These are phyloP conservation scores for Ambispora gerdemannii DNA, from an alignment of 192 early-diverging fungal genomes.

Conservation along the genomic window DNA sequence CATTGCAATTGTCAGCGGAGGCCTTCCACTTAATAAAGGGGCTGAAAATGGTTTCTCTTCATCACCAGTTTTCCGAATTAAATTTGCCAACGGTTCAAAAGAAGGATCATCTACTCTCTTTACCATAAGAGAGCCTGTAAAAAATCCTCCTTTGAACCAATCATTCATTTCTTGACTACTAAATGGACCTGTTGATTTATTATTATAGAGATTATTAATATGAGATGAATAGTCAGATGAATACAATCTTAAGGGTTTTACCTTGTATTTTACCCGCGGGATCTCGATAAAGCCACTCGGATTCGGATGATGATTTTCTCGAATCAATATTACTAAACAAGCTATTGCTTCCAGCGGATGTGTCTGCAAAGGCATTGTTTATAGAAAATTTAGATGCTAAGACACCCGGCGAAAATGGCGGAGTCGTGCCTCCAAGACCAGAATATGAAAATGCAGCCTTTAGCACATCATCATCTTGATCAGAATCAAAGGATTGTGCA, in stretches of 20 bases:
- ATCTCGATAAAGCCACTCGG: slow-evolving; percentile 82
- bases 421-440: slow-evolving; percentile 20
- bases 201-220: too few relatives aligned
- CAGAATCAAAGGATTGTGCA: slow-evolving; percentile 16
- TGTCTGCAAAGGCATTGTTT: slow-evolving; percentile 15
- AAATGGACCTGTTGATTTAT: slow-evolving; percentile 74
- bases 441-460: slow-evolving; percentile 33
- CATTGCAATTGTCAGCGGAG: slow-evolving; percentile 27
- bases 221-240: too few relatives aligned
- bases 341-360: background rate
- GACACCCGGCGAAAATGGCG: slow-evolving; percentile 26
- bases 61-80: slow-evolving; percentile 64
- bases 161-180: slow-evolving; percentile 88
- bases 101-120: slow-evolving; percentile 70
- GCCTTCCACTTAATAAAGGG: slow-evolving; percentile 30
- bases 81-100: slow-evolving; percentile 75
- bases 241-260: background rate
- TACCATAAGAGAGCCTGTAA: slow-evolving; percentile 74
- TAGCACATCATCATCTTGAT: slow-evolving; percentile 35
- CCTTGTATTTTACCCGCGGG: slow-evolving; percentile 84
- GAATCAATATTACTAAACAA: slow-evolving; percentile 20
- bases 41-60: slow-evolving; percentile 70
- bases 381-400: slow-evolving; percentile 20
- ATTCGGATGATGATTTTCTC: slow-evolving; percentile 35
- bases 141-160: slow-evolving; percentile 88